Percentiles rank a stretch among this genome's conserved stretches.
Conservation (phyloP, 2,329 filamentous ascomycete species). For the Colletotrichum horii region DNA sequence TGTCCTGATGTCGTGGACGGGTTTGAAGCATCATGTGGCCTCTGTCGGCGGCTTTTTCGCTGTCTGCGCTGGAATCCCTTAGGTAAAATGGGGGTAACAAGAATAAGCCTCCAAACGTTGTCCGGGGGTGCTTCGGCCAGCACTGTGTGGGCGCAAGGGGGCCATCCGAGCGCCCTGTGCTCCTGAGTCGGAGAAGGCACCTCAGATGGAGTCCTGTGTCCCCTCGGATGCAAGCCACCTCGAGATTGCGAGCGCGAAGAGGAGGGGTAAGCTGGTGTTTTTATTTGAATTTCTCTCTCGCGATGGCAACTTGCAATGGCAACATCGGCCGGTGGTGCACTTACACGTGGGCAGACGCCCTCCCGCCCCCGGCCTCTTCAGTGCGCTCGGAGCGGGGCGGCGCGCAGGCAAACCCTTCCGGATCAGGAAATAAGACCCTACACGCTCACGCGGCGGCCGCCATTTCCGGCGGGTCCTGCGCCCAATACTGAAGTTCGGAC, state of each 20-base stretch:
- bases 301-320: not conserved
- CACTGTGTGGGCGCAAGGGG: not conserved
- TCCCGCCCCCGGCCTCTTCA: not conserved
- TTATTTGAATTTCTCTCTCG: not conserved
- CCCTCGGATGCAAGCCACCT: not conserved
- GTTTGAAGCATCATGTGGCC: not conserved
- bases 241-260: not conserved
- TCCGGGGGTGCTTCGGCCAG: not conserved
- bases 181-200: not conserved
- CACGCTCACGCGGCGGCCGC: not conserved
- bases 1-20: not conserved
- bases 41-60: not conserved
- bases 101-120: not conserved
- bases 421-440: not conserved
- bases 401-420: not conserved
- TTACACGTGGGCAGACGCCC: not conserved
- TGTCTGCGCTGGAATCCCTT: not conserved
- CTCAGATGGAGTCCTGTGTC: not conserved
- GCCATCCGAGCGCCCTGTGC: not conserved
- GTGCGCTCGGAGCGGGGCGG: not conserved
- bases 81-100: constrained; percentile 7
- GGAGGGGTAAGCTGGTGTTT: not conserved
- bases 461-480: not conserved
- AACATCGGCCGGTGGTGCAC: not conserved
- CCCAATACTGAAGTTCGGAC: not conserved